A percentile compares a stretch with the other conserved stretches of the same genome.
phyloP scores from a whole-genome alignment of 495 filamentous ascomycete species.

The Alectoria sarmentosa region DNA sequence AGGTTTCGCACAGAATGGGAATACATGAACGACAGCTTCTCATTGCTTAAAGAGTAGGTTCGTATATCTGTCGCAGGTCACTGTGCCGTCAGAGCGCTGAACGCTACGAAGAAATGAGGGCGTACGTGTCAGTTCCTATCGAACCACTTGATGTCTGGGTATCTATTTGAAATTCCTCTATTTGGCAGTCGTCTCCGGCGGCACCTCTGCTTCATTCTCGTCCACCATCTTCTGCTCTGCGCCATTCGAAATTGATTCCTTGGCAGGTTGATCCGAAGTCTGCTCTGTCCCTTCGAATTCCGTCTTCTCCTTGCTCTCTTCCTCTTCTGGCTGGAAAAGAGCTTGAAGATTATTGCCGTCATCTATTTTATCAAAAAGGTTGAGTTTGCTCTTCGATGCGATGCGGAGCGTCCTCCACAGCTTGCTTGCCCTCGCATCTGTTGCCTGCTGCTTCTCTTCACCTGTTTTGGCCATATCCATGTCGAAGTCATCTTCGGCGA shows the following conservation, averaged over 20 bases:
- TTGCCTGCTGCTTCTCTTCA: slow-evolving; percentile 58
- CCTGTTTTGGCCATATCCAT: slow-evolving; percentile 69
- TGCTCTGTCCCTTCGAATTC: slow-evolving; percentile 26
- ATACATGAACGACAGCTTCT: not conserved
- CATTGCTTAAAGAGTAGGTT: not conserved
- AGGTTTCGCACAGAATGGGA: not conserved
- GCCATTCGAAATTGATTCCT: slow-evolving; percentile 1
- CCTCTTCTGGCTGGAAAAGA: slow-evolving; percentile 42
- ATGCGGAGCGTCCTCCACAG: slow-evolving; percentile 82
- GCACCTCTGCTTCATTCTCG: not conserved
- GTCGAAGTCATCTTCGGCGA: slow-evolving; percentile 68
- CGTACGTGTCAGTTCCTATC: not conserved
- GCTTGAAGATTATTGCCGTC: slow-evolving; percentile 59
- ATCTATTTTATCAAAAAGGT: slow-evolving; percentile 77
- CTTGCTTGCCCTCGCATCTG: slow-evolving; percentile 71
- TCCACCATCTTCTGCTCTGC: slow-evolving; percentile 1
- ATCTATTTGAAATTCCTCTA: slow-evolving; percentile 1
- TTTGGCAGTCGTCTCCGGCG: not conserved
- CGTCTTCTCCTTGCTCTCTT: slow-evolving; percentile 29
- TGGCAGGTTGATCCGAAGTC: slow-evolving; percentile 7
- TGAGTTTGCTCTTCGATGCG: slow-evolving; percentile 61
- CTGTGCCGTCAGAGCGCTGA: not conserved
- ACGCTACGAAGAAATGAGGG: not conserved
- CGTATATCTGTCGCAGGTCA: not conserved
- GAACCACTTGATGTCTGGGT: not conserved